Base-by-base conservation (phyloP, 148 eudicot species). In the Gaultheria prostrata region DNA sequence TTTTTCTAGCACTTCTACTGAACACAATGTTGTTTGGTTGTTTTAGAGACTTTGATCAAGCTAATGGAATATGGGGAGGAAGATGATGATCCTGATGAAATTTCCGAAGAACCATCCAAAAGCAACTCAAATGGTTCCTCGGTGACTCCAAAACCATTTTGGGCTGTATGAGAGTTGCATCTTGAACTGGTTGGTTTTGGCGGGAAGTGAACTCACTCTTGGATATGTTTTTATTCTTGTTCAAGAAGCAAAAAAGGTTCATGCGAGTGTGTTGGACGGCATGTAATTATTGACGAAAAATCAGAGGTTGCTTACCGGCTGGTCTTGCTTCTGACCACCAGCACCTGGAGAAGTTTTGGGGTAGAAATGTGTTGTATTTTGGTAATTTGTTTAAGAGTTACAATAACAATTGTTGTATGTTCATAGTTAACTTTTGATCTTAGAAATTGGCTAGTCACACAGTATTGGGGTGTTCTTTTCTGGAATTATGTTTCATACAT, bases 61-160 rank as follows among this genome's bases (percentile, higher is more conserved):
- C 89, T 95, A 79, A 86, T 94, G 98, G 98, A 93, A 65, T 95
- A 95, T 85, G 98, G 98, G 39, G 97, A 94, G 21, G 95, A 91
- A 26, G 93, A 90, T 61, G 92, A 88, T 53, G 94, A 92, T 76
- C 73, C 77, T 46, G 86, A 91, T 35, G 91, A 88, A 75, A 54
- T 76, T 43, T 65, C 69, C 51, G 46, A 83, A 73, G 90, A 82
- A 77, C 70, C 82, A 28, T 12, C 54, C 4, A 80, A 80, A 51
- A 81, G 82, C 65, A 83, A 84, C 46, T 85, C 91, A 79, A 88
- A 80, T 71, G 78, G 71, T 45, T 61, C 80, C 17, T 83, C 83
- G 13, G 43, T 28, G 28, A 28, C 83, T 43, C 82, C 90, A 70
- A 94, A 93, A 84, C 98, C 95, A 65, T 94, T 94, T 76, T 94